Evolutionary conservation across 1,284 basidiomycete genomes (phyloP).

Genomic region (Coniophora puteana): DNA sequence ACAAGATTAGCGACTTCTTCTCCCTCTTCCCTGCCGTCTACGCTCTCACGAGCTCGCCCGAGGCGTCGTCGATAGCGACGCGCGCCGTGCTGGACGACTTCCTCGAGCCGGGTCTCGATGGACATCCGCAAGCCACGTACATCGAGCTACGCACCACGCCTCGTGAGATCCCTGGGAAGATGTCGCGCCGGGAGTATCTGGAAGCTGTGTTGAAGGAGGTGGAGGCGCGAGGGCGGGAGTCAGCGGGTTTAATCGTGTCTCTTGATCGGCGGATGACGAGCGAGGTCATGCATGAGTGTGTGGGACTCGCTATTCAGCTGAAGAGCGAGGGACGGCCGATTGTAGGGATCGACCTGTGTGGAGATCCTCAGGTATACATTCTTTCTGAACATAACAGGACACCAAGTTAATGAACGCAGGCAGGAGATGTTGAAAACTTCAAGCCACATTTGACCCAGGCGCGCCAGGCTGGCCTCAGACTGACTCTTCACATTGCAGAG

Average conservation of each 20-base stretch:
- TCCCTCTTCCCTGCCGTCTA: slow-evolving; percentile 74
- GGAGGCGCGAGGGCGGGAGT: slow-evolving; percentile 45
- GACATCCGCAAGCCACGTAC: slow-evolving; percentile 55
- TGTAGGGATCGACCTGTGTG: slow-evolving; percentile 80
- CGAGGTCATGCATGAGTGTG: slow-evolving; percentile 47
- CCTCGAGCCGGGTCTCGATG: slow-evolving; percentile 28
- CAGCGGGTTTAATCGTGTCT: slow-evolving; percentile 66
- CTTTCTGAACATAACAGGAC: neutral
- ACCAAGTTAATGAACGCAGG: too few relatives aligned
- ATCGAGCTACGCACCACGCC: slow-evolving; percentile 77
- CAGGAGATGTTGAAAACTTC: slow-evolving; percentile 55
- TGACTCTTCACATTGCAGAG: slow-evolving; percentile 83
- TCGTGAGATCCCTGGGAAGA: slow-evolving; percentile 41
- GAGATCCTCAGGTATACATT: slow-evolving; percentile 53
- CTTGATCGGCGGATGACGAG: slow-evolving; percentile 64
- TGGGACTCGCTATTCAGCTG: slow-evolving; percentile 54
- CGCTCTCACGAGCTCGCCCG: slow-evolving; percentile 60
- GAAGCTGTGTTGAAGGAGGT: slow-evolving; percentile 64
- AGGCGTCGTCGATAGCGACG: slow-evolving; percentile 49
- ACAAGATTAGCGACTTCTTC: slow-evolving; percentile 68
- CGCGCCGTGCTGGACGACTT: slow-evolving; percentile 62
- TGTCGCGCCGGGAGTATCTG: slow-evolving; percentile 59
- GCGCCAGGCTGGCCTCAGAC: slow-evolving; percentile 53
- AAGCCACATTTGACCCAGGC: slow-evolving; percentile 50
- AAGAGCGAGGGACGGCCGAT: slow-evolving; percentile 56